A percentile compares a stretch with the other conserved stretches of the same genome.
These are phyloP conservation scores for Nymphaea thermarum DNA, from an alignment of 164 flowering plant genomes.

Conservation along the genomic window DNA sequence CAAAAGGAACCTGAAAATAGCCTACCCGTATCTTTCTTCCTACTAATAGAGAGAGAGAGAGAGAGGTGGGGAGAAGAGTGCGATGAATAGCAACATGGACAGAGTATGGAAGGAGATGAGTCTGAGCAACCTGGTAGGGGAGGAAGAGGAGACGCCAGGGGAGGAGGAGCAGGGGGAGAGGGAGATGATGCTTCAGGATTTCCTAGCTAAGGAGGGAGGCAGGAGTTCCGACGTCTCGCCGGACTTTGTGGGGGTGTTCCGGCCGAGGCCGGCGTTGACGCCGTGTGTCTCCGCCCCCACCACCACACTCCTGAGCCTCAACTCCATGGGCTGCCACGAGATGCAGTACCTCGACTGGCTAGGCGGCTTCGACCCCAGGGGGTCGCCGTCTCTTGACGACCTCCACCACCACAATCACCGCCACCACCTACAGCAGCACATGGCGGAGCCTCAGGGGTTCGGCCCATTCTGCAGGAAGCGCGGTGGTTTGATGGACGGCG, in stretches of 20 bases:
- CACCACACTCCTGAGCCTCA: background rate
- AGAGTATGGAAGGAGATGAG: background rate
- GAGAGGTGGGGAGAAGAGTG: background rate
- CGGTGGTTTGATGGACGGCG: constrained; percentile 10
- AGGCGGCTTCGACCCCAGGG: background rate
- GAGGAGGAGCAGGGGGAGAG: background rate
- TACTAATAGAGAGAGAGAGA: background rate
- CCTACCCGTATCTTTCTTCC: background rate
- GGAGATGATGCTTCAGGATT: background rate
- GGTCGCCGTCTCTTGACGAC: background rate
- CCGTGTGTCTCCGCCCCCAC: background rate
- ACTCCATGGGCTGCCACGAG: background rate
- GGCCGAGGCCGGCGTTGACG: background rate
- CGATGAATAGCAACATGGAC: background rate
- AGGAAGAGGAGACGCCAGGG: background rate
- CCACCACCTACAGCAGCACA: background rate
- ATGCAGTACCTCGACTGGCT: constrained; percentile 3
- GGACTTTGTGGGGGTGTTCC: background rate
- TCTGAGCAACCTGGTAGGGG: background rate
- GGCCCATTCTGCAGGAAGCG: constrained; percentile 14
- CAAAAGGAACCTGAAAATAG: no score
- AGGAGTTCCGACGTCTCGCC: background rate
- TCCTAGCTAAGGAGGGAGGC: background rate
- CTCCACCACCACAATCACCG: background rate
- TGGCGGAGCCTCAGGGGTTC: background rate